Percentiles rank a stretch among this genome's conserved stretches.
These are phyloP conservation scores for Penicillium waksmanii DNA, from an alignment of 495 filamentous ascomycete species.

Conservation along the genomic window DNA sequence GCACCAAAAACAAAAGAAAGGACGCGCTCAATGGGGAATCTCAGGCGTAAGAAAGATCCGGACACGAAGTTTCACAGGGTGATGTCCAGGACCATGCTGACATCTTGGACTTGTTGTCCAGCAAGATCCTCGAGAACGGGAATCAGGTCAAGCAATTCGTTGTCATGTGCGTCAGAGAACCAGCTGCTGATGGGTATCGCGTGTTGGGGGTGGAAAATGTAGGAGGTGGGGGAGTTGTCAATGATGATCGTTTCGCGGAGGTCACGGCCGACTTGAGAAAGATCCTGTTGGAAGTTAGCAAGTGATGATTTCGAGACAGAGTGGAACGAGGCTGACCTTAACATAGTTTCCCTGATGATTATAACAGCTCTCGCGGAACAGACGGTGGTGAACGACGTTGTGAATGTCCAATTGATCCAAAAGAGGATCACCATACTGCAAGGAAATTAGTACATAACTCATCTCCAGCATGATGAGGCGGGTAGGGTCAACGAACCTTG, in stretches of 20 bases:
- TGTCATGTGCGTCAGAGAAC: slow-evolving; percentile 99
- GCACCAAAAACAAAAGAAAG: slow-evolving; percentile 28
- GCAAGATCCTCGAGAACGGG: slow-evolving; percentile 98
- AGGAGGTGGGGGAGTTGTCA: slow-evolving; percentile 98
- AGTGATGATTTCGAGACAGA: neutral
- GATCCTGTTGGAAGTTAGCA: slow-evolving; percentile 59
- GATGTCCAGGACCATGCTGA: slow-evolving; percentile 97
- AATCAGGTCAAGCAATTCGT: slow-evolving; percentile 97
- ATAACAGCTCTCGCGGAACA: slow-evolving; percentile 98
- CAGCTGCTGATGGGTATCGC: slow-evolving; percentile 99
- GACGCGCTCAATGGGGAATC: slow-evolving; percentile 39
- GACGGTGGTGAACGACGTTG: slow-evolving; percentile 90
- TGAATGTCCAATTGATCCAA: slow-evolving; percentile 98
- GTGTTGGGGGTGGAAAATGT: slow-evolving; percentile 99
- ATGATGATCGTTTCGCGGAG: slow-evolving; percentile 99
- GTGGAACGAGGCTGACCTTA: slow-evolving; percentile 59
- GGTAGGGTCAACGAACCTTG: slow-evolving; percentile 64
- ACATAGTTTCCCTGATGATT: slow-evolving; percentile 99
- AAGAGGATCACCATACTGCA: slow-evolving; percentile 91
- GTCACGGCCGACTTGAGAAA: slow-evolving; percentile 95
- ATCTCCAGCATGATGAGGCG: neutral
- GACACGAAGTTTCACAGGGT: slow-evolving; percentile 62
- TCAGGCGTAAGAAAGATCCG: slow-evolving; percentile 38
- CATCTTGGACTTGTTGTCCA: slow-evolving; percentile 82
- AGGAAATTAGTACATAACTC: slow-evolving; percentile 2